These are phyloP conservation scores for Neurospora crassa DNA, from an alignment of 2,329 filamentous ascomycete genomes.

Conservation along the genomic window DNA sequence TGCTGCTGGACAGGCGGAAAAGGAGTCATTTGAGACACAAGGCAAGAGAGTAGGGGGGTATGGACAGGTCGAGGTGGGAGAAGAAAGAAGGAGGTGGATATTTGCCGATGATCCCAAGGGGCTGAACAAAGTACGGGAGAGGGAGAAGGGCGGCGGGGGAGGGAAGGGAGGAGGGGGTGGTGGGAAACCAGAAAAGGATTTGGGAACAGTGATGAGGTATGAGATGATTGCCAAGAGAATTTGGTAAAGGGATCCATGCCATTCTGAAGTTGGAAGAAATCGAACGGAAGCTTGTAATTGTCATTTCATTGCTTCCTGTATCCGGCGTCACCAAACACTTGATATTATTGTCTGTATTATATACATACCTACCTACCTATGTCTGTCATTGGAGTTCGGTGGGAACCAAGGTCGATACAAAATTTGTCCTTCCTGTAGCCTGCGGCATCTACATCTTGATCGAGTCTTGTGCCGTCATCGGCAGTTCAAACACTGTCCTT, in stretches of 20 bases:
- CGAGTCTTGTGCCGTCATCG: not conserved
- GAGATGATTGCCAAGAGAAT: conserved; percentile 1
- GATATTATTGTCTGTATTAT: not conserved
- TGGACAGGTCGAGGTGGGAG: conserved; percentile 78
- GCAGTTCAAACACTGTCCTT: not conserved
- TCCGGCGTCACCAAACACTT: not conserved
- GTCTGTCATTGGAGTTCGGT: not conserved
- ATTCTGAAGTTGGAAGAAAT: not conserved
- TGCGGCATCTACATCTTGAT: not conserved
- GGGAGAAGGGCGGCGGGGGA: conserved; percentile 73
- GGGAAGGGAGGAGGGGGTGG: conserved; percentile 69
- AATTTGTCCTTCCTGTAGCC: not conserved
- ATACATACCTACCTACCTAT: not conserved
- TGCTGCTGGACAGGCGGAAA: conserved; percentile 35
- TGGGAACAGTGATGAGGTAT: conserved; percentile 48
- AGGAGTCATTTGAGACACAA: conserved; percentile 53
- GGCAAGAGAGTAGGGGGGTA: conserved; percentile 72
- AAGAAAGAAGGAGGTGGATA: conserved; percentile 77
- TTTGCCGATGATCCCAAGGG: conserved; percentile 77
- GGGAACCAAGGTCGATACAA: not conserved
- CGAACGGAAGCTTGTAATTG: not conserved
- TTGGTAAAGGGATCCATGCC: not conserved
- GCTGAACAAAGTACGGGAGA: conserved; percentile 49
- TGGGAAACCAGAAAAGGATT: conserved; percentile 94
- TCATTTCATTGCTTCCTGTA: not conserved